Evolutionary conservation across 2,329 filamentous ascomycete species (phyloP).

Genomic region (Claviceps fusiformis): DNA sequence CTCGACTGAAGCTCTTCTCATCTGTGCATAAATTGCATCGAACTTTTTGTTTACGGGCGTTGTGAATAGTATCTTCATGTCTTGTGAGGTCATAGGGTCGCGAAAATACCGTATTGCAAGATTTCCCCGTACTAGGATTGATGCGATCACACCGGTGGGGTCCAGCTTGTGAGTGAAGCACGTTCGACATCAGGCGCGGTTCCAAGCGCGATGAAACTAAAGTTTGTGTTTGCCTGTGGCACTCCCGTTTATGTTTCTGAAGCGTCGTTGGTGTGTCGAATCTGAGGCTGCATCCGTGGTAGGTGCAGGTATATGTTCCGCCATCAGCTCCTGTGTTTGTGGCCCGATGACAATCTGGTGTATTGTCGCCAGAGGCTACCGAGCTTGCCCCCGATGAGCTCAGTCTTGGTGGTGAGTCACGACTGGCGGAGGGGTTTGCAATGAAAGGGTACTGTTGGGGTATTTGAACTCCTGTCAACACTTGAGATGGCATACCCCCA

Average conservation of each 20-base stretch:
- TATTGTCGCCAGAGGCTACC: conserved; percentile 21
- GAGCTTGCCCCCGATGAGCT: conserved; percentile 33
- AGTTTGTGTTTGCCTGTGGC: conserved; percentile 62
- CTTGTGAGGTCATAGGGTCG: conserved; percentile 91
- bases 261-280: conserved; percentile 80
- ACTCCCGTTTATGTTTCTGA: conserved; percentile 92
- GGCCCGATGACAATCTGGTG: conserved; percentile 35
- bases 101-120: conserved; percentile 89
- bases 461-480: conserved; percentile 26
- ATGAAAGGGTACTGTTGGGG: conserved; percentile 41
- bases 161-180: conserved; percentile 77
- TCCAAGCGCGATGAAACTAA: conserved; percentile 15
- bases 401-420: conserved; percentile 23
- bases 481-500: conserved; percentile 17
- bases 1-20: conserved; percentile 92
- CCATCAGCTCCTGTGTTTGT: conserved; percentile 55
- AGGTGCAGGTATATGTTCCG: conserved; percentile 92
- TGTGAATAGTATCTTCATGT: conserved; percentile 97
- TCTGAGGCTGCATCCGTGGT: conserved; percentile 75
- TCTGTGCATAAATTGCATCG: conserved; percentile 86
- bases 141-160: conserved; percentile 87
- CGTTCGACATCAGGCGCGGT: conserved; percentile 31
- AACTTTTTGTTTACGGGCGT: conserved; percentile 85
- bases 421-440: conserved; percentile 21
- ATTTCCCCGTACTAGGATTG: conserved; percentile 89